These are phyloP conservation scores for Pythium pectinolyticum DNA, from an alignment of 352 stramenopile genomes.

Conservation along the genomic window DNA sequence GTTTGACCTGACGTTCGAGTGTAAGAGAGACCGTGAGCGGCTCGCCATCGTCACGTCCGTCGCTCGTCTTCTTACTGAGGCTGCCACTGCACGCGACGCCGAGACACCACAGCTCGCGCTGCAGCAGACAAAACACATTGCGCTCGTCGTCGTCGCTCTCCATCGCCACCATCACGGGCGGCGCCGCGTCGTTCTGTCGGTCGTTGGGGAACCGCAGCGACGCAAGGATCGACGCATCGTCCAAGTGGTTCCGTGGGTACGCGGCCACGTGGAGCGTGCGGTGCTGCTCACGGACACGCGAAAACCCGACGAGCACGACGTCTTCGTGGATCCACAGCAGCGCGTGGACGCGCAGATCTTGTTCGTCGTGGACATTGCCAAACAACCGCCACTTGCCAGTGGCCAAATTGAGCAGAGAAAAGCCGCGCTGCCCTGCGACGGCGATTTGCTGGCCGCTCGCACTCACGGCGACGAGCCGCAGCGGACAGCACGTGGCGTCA, in stretches of 20 bases:
- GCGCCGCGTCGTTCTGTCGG: neutral
- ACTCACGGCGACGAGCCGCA: conserved; percentile 61
- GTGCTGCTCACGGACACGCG: conserved; percentile 58
- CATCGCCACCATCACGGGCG: conserved; percentile 48
- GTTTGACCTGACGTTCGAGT: conserved; percentile 45
- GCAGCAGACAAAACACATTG: conserved; percentile 62
- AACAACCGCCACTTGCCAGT: conserved; percentile 83
- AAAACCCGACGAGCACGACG: conserved; percentile 62
- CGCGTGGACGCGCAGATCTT: conserved; percentile 66
- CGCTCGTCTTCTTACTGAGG: conserved; percentile 36
- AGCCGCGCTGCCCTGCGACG: conserved; percentile 68
- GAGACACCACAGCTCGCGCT: conserved; percentile 61
- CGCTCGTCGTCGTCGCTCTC: conserved; percentile 50
- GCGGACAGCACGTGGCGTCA: conserved; percentile 57
- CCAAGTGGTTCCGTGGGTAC: conserved; percentile 77
- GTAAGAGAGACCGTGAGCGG: conserved; percentile 35
- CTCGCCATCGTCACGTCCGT: too few species aligned
- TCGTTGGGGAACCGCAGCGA: conserved; percentile 44
- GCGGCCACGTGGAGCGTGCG: conserved; percentile 55
- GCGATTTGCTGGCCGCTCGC: conserved; percentile 58
- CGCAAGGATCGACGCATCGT: conserved; percentile 59
- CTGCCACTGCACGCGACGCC: conserved; percentile 39
- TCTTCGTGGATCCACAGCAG: conserved; percentile 71
- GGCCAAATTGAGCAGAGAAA: conserved; percentile 66
- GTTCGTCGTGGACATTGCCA: conserved; percentile 83